Percentiles rank a stretch among this genome's conserved stretches.
phyloP scores from a whole-genome alignment of 495 filamentous ascomycete genomes.

The Annulohypoxylon moriforme region DNA sequence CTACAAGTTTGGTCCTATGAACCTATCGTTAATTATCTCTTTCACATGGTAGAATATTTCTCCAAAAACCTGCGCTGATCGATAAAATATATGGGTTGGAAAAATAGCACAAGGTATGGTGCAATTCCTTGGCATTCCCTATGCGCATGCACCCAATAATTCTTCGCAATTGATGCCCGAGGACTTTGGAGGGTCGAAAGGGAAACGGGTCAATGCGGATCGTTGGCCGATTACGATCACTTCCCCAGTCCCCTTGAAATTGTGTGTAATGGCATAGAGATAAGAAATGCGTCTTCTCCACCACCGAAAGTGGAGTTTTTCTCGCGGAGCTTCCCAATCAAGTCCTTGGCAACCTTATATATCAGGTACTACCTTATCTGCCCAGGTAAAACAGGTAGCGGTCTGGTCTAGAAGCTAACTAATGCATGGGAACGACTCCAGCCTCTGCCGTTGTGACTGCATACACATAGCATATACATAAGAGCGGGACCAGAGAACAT shows the following conservation, averaged over 20 bases:
- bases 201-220: background rate
- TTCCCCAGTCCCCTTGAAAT: background rate
- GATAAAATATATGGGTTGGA: background rate
- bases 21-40: background rate
- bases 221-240: background rate
- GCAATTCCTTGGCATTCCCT: background rate
- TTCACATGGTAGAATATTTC: background rate
- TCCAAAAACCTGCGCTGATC: background rate
- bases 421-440: background rate
- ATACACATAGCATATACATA: too few relatives aligned
- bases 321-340: background rate
- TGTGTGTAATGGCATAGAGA: background rate
- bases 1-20: too few relatives aligned
- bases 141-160: background rate
- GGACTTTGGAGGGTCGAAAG: background rate
- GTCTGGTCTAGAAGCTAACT: background rate
- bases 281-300: background rate
- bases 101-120: background rate
- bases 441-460: background rate
- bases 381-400: background rate
- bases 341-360: background rate
- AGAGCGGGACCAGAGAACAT: background rate
- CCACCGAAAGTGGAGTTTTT: background rate
- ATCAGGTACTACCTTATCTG: conserved; percentile 4
- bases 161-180: background rate